Evolutionary conservation across 2,329 filamentous ascomycete species (phyloP).

Genomic region (Venturia nashicola): DNA sequence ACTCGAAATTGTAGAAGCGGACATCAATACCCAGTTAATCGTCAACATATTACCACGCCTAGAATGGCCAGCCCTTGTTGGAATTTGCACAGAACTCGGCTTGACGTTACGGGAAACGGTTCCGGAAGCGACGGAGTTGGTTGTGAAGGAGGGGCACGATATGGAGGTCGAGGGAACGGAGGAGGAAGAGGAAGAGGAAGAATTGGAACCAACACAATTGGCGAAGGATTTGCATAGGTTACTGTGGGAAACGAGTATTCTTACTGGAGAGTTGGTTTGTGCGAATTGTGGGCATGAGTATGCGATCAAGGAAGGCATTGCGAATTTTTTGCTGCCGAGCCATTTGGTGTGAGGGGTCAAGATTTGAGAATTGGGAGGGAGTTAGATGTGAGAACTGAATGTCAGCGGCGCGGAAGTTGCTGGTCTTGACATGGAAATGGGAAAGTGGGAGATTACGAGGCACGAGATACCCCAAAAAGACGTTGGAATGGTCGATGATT

Average conservation of each 20-base stretch:
- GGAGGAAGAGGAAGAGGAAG: slow-evolving; percentile 12
- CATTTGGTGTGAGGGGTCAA: slow-evolving; percentile 57
- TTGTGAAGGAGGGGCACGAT: neutral
- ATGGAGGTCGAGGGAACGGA: slow-evolving; percentile 42
- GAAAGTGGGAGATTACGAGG: neutral
- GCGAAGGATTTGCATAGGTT: slow-evolving; percentile 69
- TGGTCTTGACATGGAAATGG: neutral
- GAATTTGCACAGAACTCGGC: slow-evolving; percentile 61
- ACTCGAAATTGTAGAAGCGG: slow-evolving; percentile 71
- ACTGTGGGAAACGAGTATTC: slow-evolving; percentile 79
- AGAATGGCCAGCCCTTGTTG: slow-evolving; percentile 73
- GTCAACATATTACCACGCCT: slow-evolving; percentile 75
- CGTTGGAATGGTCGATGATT: neutral
- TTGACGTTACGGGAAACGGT: slow-evolving; percentile 13
- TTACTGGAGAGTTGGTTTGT: slow-evolving; percentile 80
- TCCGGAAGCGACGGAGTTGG: slow-evolving; percentile 17
- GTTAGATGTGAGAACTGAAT: too few relatives aligned
- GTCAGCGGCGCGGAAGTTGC: neutral
- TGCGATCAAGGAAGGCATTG: slow-evolving; percentile 86
- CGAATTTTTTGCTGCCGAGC: slow-evolving; percentile 87
- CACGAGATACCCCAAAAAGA: neutral
- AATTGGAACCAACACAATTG: slow-evolving; percentile 48
- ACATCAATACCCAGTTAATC: slow-evolving; percentile 69
- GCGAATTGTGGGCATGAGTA: slow-evolving; percentile 91
- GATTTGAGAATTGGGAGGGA: neutral